phyloP scores from a whole-genome alignment of 1,284 basidiomycete genomes.

The Trichosporon faecale region DNA sequence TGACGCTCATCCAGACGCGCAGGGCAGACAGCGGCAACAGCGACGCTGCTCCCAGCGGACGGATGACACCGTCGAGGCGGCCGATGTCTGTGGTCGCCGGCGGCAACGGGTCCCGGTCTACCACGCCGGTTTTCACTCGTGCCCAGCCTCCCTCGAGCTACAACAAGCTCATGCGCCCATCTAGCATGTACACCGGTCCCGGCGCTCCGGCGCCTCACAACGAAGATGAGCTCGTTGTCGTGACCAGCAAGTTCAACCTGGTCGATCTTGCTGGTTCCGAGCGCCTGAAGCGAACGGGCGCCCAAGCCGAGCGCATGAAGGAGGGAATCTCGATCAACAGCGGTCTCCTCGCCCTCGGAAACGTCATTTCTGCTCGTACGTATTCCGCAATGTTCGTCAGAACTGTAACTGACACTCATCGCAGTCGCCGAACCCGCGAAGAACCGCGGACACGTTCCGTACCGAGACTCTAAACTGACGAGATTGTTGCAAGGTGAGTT shows the following conservation, averaged over 20 bases:
- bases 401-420: slow-evolving; percentile 13
- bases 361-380: slow-evolving; percentile 82
- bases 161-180: slow-evolving; percentile 56
- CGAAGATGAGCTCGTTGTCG: slow-evolving; percentile 77
- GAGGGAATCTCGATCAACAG: slow-evolving; percentile 98
- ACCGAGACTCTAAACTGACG: slow-evolving; percentile 96
- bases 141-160: slow-evolving; percentile 22
- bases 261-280: slow-evolving; percentile 97
- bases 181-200: slow-evolving; percentile 59
- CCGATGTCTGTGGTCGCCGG: slow-evolving; percentile 24
- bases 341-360: slow-evolving; percentile 91
- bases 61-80: slow-evolving; percentile 25
- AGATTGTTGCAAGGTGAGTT: slow-evolving; percentile 67
- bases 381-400: not conserved
- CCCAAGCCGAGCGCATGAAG: slow-evolving; percentile 90
- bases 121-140: slow-evolving; percentile 23
- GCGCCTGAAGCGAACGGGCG: slow-evolving; percentile 88
- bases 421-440: slow-evolving; percentile 81
- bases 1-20: slow-evolving; percentile 75
- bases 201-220: slow-evolving; percentile 31
- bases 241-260: slow-evolving; percentile 96
- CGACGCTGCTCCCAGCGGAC: slow-evolving; percentile 12
- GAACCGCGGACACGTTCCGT: slow-evolving; percentile 71
- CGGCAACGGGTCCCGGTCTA: slow-evolving; percentile 21
- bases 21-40: slow-evolving; percentile 25